phyloP scores from a whole-genome alignment of 164 flowering plant species.

The Paratinospora sagittata region DNA sequence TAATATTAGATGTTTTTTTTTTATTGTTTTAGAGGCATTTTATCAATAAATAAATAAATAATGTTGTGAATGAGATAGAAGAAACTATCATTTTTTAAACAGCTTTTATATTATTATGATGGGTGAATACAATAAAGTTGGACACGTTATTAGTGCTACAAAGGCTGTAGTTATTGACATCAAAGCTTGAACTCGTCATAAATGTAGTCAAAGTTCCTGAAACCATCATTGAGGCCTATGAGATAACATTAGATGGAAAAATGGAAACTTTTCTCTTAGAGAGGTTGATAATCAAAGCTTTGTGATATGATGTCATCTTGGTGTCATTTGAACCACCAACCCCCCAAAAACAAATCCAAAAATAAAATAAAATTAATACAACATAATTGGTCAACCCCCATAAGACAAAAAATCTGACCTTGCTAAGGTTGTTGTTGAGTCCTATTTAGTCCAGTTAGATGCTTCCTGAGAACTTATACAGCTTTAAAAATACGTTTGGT shows the following conservation, averaged over 20 bases:
- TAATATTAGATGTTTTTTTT: neutral
- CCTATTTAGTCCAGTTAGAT: neutral
- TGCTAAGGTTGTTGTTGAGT: neutral
- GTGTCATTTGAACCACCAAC: neutral
- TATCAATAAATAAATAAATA: neutral
- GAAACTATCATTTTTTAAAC: too few species aligned
- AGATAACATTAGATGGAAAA: neutral
- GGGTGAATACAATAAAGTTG: neutral
- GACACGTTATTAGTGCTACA: neutral
- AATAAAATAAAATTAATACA: too few species aligned
- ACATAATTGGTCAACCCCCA: neutral
- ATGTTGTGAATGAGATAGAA: too few species aligned
- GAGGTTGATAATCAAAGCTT: neutral
- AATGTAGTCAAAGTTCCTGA: neutral
- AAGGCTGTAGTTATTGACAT: neutral
- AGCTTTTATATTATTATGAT: neutral
- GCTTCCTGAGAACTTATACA: neutral
- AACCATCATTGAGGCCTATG: neutral
- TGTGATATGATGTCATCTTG: neutral
- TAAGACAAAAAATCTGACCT: neutral
- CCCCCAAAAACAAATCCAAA: too few species aligned
- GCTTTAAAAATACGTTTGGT: neutral
- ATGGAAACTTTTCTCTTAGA: neutral
- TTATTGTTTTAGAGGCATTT: neutral
- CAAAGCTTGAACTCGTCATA: neutral